A percentile compares a stretch with the other conserved stretches of the same genome.
Evolutionary conservation across 2,329 filamentous ascomycete genomes (phyloP).

Genomic region (Colletotrichum noveboracense): DNA sequence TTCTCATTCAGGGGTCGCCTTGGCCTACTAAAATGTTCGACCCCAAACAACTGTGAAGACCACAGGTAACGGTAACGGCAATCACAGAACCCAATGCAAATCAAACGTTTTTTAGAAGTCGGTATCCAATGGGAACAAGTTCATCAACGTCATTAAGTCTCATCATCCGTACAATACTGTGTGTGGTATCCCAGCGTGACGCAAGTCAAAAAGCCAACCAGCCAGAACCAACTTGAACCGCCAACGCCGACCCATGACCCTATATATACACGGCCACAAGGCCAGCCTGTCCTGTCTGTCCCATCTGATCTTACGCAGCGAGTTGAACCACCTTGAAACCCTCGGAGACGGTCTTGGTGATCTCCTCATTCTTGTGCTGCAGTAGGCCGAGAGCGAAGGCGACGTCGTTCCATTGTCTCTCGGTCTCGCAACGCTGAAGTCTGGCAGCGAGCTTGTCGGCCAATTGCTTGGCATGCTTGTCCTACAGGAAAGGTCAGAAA

Average conservation of each 20-base stretch:
- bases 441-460: conserved; percentile 91
- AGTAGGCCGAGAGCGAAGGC: conserved; percentile 88
- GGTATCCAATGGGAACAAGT: not conserved
- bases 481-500: conserved; percentile 55
- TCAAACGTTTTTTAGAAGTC: not conserved
- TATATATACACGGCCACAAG: conserved; percentile 4
- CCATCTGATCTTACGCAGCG: conserved; percentile 48
- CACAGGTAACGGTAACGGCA: not conserved
- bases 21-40: not conserved
- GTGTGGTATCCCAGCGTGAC: conserved; percentile 16
- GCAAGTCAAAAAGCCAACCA: conserved; percentile 8
- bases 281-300: not conserved
- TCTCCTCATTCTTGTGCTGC: conserved; percentile 93
- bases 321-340: conserved; percentile 77
- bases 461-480: conserved; percentile 95
- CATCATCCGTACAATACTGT: conserved; percentile 16
- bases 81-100: not conserved
- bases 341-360: conserved; percentile 75
- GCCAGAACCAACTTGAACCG: conserved; percentile 7
- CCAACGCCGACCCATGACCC: conserved; percentile 13
- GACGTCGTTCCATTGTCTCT: conserved; percentile 97
- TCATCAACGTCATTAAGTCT: conserved; percentile 15
- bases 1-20: not conserved
- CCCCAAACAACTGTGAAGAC: not conserved
- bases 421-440: conserved; percentile 83